phyloP scores from a whole-genome alignment of 2,329 filamentous ascomycete genomes.

The Sphaerostilbella broomeana region DNA sequence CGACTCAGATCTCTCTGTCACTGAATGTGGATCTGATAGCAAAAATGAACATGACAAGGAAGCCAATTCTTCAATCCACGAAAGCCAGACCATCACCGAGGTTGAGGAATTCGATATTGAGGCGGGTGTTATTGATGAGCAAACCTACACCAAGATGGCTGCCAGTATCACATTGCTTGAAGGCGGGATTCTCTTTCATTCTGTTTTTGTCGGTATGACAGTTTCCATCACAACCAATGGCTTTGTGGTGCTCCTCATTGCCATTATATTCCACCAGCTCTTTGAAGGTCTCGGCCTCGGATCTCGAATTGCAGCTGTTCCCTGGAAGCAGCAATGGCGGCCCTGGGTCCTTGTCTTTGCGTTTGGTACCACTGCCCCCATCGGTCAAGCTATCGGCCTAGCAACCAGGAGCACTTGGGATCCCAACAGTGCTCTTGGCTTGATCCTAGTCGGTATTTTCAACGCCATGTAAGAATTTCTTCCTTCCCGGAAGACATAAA shows the following conservation, averaged over 20 bases:
- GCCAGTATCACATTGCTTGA: conserved; percentile 70
- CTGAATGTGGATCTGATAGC: no score
- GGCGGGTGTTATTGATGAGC: conserved; percentile 28
- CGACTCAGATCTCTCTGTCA: no score
- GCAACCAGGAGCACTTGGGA: conserved; percentile 51
- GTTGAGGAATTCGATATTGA: conserved; percentile 19
- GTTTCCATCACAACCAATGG: conserved; percentile 62
- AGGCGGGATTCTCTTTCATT: conserved; percentile 73
- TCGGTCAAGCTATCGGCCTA: conserved; percentile 59
- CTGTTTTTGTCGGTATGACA: conserved; percentile 69
- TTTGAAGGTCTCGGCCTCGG: conserved; percentile 65
- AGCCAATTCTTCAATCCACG: conserved; percentile 10
- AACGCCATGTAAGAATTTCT: conserved; percentile 50
- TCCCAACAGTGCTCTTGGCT: conserved; percentile 54
- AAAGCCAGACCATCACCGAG: conserved; percentile 21
- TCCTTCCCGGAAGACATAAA: conserved; percentile 8
- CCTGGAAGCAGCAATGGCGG: conserved; percentile 47
- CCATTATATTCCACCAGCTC: conserved; percentile 66
- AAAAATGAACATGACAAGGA: conserved; percentile 21
- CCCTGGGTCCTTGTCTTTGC: conserved; percentile 57
- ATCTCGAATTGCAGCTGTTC: conserved; percentile 61
- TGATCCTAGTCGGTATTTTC: conserved; percentile 59
- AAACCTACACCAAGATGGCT: conserved; percentile 54
- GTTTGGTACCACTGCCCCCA: conserved; percentile 57
- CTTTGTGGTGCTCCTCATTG: conserved; percentile 60